Evolutionary conservation across 31 red algal species (phyloP).

Genomic region (Asparagopsis taxiformis): DNA sequence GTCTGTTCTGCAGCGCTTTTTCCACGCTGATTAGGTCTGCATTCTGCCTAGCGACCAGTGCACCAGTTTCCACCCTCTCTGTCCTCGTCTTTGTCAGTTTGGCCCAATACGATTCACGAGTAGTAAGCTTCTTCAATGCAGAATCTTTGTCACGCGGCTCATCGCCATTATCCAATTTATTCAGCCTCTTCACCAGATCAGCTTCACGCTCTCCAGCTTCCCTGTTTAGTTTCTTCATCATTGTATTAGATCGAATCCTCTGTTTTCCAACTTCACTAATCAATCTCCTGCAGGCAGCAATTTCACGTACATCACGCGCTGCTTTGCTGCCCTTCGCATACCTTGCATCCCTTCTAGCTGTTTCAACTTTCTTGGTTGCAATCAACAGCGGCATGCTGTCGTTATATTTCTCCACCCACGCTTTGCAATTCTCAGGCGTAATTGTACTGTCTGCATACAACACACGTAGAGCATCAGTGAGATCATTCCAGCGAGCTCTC

Average conservation of each 20-base stretch:
- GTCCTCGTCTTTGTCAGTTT: conserved; percentile 35
- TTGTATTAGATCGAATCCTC: conserved; percentile 1
- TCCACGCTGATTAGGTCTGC: conserved; percentile 22
- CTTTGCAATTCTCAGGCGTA: conserved; percentile 38
- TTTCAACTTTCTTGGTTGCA: conserved; percentile 31
- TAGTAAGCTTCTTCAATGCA: conserved; percentile 14
- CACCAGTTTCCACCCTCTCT: conserved; percentile 1
- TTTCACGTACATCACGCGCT: conserved; percentile 16
- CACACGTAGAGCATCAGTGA: conserved; percentile 15
- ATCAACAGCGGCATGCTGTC: conserved; percentile 38
- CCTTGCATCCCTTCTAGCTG: conserved; percentile 5
- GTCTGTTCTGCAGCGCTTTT: neutral
- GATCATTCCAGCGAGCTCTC: conserved; percentile 28
- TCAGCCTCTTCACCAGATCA: conserved; percentile 19
- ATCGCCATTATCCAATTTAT: conserved; percentile 22
- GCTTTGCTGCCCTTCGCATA: neutral
- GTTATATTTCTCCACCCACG: conserved; percentile 46
- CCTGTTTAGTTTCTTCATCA: conserved; percentile 36
- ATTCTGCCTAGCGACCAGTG: conserved; percentile 20
- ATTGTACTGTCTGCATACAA: conserved; percentile 17
- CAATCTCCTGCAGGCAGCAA: conserved; percentile 41
- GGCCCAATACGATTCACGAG: conserved; percentile 9
- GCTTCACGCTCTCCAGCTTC: conserved; percentile 15
- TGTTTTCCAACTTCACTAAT: conserved; percentile 37
- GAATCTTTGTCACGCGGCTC: conserved; percentile 3